Conservation (phyloP, 1,139 yeast species). For the Geotrichum macrosporum region DNA sequence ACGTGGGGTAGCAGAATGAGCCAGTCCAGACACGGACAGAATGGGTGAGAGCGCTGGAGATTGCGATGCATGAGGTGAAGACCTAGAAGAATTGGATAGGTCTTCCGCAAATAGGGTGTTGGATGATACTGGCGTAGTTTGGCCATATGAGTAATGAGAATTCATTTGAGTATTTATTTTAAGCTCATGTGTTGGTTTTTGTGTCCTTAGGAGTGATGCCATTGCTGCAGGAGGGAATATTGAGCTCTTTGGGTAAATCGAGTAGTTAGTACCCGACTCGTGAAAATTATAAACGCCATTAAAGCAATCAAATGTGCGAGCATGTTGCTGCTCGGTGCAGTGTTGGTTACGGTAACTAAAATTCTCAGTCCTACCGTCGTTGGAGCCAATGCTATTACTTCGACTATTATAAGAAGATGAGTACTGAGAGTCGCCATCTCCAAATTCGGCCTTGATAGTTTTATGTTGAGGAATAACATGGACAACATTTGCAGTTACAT, state of each 20-base stretch:
- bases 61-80: constrained; percentile 2
- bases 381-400: neutral
- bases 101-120: constrained; percentile 3
- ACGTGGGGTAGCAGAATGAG: neutral
- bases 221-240: constrained; percentile 1
- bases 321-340: neutral
- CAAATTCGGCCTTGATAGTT: constrained; percentile 13
- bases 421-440: neutral
- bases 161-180: neutral
- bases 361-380: no score
- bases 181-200: neutral
- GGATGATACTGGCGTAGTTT: neutral
- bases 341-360: no score
- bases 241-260: constrained; percentile 4
- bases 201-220: neutral
- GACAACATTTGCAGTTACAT: constrained; percentile 13
- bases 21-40: neutral
- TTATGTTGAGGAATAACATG: constrained; percentile 17
- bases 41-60: constrained; percentile 7
- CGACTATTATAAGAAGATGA: neutral
- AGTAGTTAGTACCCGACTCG: constrained; percentile 1
- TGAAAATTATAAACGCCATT: constrained; percentile 9
- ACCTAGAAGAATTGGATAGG: neutral
- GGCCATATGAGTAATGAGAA: neutral
- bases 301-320: constrained; percentile 6